Percentiles rank a stretch among this genome's conserved stretches.
phyloP scores from a whole-genome alignment of 768 basidiomycete species.

The Lactarius sanguifluus region DNA sequence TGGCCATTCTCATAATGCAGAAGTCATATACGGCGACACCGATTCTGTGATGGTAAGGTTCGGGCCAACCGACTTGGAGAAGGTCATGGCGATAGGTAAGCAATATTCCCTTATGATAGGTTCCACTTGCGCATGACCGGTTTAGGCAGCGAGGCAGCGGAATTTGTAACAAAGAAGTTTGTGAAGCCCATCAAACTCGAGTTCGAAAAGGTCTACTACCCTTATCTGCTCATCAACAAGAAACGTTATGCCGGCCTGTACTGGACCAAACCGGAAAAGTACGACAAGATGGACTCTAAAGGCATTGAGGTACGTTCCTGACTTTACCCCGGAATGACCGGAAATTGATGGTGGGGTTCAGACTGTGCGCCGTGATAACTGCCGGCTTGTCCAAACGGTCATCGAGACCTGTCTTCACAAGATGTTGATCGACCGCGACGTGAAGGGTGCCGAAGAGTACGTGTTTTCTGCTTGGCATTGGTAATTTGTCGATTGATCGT shows the following conservation, averaged over 20 bases:
- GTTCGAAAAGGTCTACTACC: constrained; percentile 99
- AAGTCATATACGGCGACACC: constrained; percentile 98
- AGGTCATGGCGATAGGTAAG: constrained; percentile 89
- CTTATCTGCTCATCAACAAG: constrained; percentile 96
- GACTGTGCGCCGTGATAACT: constrained; percentile 98
- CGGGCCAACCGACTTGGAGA: constrained; percentile 80
- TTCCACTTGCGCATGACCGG: constrained; percentile 13
- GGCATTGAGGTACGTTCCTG: constrained; percentile 81
- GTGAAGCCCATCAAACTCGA: constrained; percentile 96
- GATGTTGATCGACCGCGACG: constrained; percentile 94
- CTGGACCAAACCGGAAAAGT: constrained; percentile 94
- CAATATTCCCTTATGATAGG: constrained; percentile 15
- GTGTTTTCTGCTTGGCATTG: constrained; percentile 31
- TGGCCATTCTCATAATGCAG: constrained; percentile 82
- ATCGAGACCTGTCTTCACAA: constrained; percentile 98
- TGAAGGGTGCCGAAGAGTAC: constrained; percentile 89
- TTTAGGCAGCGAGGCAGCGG: constrained; percentile 87
- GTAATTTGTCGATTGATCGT: constrained; percentile 2
- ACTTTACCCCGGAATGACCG: background rate
- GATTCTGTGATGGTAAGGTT: constrained; percentile 99
- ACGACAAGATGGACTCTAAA: constrained; percentile 99
- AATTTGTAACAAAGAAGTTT: constrained; percentile 87
- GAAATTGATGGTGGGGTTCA: constrained; percentile 36
- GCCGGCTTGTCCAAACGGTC: constrained; percentile 95
- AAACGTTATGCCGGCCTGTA: constrained; percentile 98